Conservation (phyloP, 805 yeast genomes). For the Spathaspora boniae region DNA sequence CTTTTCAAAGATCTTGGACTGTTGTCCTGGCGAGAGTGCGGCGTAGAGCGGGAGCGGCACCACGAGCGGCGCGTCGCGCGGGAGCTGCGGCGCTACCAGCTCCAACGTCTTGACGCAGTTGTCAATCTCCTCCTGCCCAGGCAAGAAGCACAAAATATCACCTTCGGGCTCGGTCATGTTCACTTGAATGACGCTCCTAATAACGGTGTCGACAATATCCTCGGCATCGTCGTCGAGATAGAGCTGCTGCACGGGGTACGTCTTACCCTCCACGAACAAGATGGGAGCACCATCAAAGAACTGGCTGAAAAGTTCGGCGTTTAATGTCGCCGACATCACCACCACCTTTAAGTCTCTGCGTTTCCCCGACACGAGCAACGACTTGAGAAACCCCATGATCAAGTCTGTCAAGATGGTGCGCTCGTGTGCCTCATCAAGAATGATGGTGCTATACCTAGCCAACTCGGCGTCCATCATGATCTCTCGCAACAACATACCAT, state of each 20-base stretch:
- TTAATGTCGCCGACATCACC: constrained; percentile 95
- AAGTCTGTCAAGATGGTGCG: constrained; percentile 90
- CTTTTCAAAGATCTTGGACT: constrained; percentile 71
- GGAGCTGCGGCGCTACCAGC: constrained; percentile 60
- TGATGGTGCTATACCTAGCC: constrained; percentile 64
- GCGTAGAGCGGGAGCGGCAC: constrained; percentile 89
- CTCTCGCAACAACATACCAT: constrained; percentile 95
- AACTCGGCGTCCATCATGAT: constrained; percentile 70
- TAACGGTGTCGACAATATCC: constrained; percentile 78
- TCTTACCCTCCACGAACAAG: constrained; percentile 83
- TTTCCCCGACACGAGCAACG: constrained; percentile 47
- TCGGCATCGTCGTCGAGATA: constrained; percentile 64
- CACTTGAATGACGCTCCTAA: constrained; percentile 71
- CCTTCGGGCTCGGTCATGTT: constrained; percentile 81
- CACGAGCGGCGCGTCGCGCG: constrained; percentile 70
- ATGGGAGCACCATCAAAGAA: constrained; percentile 83
- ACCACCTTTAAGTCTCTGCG: constrained; percentile 62
- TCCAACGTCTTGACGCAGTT: constrained; percentile 64
- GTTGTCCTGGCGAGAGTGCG: constrained; percentile 83
- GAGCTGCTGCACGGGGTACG: constrained; percentile 74
- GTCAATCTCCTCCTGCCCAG: constrained; percentile 98
- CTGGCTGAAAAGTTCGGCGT: constrained; percentile 79
- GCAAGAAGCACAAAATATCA: constrained; percentile 86
- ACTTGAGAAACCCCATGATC: constrained; percentile 82
- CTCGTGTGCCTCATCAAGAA: constrained; percentile 97